These are phyloP conservation scores for Syzygium malaccense DNA, from an alignment of 441 rosid genomes.

Conservation along the genomic window DNA sequence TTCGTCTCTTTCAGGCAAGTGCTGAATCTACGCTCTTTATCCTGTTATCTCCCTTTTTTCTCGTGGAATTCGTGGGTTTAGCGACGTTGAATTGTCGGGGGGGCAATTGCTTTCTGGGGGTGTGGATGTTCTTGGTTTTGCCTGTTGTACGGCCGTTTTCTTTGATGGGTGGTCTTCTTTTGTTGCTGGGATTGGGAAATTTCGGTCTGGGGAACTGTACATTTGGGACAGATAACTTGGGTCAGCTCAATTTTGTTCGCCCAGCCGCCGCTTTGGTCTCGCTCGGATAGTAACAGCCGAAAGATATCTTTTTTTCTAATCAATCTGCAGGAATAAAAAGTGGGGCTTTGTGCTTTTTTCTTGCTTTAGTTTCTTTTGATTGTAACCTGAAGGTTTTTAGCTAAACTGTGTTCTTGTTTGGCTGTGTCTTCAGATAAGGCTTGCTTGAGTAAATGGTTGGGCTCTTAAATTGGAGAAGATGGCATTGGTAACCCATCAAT, in stretches of 20 bases:
- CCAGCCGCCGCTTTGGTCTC: neutral
- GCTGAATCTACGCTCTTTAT: neutral
- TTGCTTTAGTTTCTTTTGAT: neutral
- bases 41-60: neutral
- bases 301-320: neutral
- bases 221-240: neutral
- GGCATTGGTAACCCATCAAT: constrained; percentile 85
- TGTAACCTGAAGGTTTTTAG: neutral
- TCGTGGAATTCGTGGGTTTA: neutral
- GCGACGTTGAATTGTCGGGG: neutral
- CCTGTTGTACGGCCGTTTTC: neutral
- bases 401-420: neutral
- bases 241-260: neutral
- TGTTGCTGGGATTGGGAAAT: neutral
- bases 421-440: constrained; percentile 19
- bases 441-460: constrained; percentile 49
- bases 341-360: neutral
- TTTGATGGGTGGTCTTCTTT: neutral
- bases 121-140: neutral
- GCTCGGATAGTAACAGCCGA: neutral
- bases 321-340: neutral
- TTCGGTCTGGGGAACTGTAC: neutral
- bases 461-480: constrained; percentile 46
- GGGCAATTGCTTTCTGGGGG: neutral
- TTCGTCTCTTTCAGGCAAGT: neutral